Conservation (phyloP, 2,329 filamentous ascomycete genomes). For the Aspergillus amoenus region DNA sequence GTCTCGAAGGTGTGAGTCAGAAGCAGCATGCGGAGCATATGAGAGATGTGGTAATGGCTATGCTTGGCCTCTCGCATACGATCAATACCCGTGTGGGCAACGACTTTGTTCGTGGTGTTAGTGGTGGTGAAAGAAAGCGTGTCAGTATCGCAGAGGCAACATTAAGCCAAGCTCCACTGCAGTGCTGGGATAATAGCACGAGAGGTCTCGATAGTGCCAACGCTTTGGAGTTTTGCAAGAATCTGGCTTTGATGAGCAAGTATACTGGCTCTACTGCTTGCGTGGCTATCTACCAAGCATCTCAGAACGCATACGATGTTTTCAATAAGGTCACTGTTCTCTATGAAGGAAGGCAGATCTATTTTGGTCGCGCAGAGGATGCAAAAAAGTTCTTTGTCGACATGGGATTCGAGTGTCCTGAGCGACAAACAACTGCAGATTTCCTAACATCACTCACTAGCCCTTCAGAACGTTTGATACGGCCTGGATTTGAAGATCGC, state of each 20-base stretch:
- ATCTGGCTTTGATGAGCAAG: conserved; percentile 51
- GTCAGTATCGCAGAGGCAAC: conserved; percentile 59
- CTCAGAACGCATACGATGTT: conserved; percentile 51
- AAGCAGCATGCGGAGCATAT: conserved; percentile 45
- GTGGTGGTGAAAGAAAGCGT: conserved; percentile 61
- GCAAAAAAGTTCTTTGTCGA: conserved; percentile 67
- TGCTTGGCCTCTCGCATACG: conserved; percentile 52
- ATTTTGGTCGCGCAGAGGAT: conserved; percentile 63
- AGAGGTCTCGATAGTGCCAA: conserved; percentile 55
- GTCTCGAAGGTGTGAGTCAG: conserved; percentile 40
- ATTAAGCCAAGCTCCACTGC: conserved; percentile 48
- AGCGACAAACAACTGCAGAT: conserved; percentile 68
- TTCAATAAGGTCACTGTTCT: conserved; percentile 74
- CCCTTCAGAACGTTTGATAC: conserved; percentile 58
- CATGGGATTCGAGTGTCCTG: conserved; percentile 68
- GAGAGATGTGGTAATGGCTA: conserved; percentile 48
- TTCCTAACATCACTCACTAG: conserved; percentile 72
- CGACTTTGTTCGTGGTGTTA: conserved; percentile 62
- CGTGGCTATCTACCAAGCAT: conserved; percentile 59
- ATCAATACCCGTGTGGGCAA: conserved; percentile 49
- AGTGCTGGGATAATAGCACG: conserved; percentile 52
- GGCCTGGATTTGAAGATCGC: conserved; percentile 59
- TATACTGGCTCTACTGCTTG: conserved; percentile 50
- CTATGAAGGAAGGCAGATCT: conserved; percentile 76
- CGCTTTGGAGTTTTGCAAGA: conserved; percentile 57